These are phyloP conservation scores for Penicillium sp. DNA, from an alignment of 2,329 filamentous ascomycete genomes.

Conservation along the genomic window DNA sequence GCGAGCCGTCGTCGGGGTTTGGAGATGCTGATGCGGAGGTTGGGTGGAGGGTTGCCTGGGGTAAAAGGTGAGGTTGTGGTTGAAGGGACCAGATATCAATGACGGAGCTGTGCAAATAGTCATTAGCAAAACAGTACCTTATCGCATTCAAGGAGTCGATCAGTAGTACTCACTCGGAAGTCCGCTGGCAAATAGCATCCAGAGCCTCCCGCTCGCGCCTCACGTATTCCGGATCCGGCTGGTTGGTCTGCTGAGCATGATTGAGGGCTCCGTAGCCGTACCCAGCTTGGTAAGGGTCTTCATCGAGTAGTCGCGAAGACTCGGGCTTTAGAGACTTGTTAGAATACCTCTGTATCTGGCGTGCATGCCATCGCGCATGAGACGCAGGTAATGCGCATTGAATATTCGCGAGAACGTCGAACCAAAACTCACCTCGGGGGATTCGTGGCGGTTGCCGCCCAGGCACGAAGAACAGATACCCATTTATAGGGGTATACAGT, in stretches of 20 bases:
- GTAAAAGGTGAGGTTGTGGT: constrained; percentile 40
- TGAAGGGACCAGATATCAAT: constrained; percentile 46
- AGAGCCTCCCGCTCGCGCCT: constrained; percentile 45
- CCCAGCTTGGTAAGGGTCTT: constrained; percentile 43
- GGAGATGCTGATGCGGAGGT: constrained; percentile 25
- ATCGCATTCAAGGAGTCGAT: neutral
- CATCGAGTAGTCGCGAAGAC: constrained; percentile 44
- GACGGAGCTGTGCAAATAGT: constrained; percentile 32
- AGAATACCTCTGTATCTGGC: constrained; percentile 6
- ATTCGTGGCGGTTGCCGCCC: constrained; percentile 36
- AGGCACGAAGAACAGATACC: constrained; percentile 45
- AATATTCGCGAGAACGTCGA: constrained; percentile 2
- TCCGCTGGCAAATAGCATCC: constrained; percentile 45
- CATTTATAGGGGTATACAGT: constrained; percentile 31
- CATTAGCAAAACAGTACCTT: neutral
- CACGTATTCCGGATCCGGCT: constrained; percentile 41
- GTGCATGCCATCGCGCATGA: constrained; percentile 10
- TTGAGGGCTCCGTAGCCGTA: constrained; percentile 44
- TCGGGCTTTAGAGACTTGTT: constrained; percentile 30
- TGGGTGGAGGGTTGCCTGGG: constrained; percentile 35
- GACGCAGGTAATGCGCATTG: constrained; percentile 11
- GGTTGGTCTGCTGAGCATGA: constrained; percentile 33
- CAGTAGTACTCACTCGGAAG: constrained; percentile 42
- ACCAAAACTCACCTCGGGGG: constrained; percentile 30
- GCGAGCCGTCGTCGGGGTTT: constrained; percentile 13